These are phyloP conservation scores for Rutstroemia sp. DNA, from an alignment of 2,329 filamentous ascomycete species.

Conservation along the genomic window DNA sequence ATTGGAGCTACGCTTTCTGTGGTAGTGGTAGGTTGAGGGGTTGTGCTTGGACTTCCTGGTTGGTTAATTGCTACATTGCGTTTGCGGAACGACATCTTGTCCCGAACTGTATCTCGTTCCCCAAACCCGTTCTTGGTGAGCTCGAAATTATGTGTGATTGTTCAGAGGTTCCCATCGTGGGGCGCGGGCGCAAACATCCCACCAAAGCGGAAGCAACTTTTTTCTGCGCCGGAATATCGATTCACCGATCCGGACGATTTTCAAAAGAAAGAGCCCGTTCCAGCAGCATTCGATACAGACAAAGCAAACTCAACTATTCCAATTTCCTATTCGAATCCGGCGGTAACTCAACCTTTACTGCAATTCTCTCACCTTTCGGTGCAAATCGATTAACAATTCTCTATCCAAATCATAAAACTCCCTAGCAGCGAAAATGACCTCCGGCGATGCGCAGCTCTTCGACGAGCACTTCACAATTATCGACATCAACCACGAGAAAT, in stretches of 20 bases:
- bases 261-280: background rate
- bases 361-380: too few relatives aligned
- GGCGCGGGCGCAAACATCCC: background rate
- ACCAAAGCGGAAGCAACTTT: background rate
- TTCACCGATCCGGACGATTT: background rate
- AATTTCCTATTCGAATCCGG: too few relatives aligned
- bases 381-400: background rate
- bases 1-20: constrained; percentile 23
- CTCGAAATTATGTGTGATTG: background rate
- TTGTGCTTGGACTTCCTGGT: constrained; percentile 8
- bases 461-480: constrained; percentile 86
- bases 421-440: constrained; percentile 60
- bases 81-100: constrained; percentile 59
- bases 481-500: constrained; percentile 74
- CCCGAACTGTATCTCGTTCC: background rate
- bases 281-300: background rate
- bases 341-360: too few relatives aligned
- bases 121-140: background rate
- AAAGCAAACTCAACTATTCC: background rate
- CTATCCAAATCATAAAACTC: constrained; percentile 36
- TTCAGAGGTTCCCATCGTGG: background rate
- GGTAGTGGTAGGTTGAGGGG: background rate
- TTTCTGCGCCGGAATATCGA: background rate
- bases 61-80: constrained; percentile 50
- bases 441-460: constrained; percentile 86